phyloP scores from a whole-genome alignment of 2,329 filamentous ascomycete species.

The Xylariomycetidae sp. region DNA sequence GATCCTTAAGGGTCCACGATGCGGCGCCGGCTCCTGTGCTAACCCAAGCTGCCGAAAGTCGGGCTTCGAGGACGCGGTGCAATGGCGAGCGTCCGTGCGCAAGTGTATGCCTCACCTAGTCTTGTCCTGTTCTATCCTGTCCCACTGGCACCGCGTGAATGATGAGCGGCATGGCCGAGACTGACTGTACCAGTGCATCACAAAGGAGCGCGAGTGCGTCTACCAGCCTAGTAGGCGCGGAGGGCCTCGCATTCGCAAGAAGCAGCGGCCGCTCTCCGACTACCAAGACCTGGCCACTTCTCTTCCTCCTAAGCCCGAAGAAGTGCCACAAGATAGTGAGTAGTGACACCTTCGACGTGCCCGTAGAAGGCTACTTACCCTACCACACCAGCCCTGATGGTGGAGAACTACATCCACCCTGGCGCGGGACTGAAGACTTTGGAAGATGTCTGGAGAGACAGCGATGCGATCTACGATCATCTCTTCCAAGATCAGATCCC shows the following conservation, averaged over 20 bases:
- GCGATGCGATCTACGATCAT: constrained; percentile 42
- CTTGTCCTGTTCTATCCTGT: neutral
- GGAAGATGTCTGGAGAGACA: constrained; percentile 39
- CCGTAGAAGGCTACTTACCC: constrained; percentile 6
- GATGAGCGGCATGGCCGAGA: constrained; percentile 6
- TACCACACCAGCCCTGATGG: constrained; percentile 14
- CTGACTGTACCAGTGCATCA: constrained; percentile 29
- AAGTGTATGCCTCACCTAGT: constrained; percentile 30
- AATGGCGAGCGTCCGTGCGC: constrained; percentile 38
- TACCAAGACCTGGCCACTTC: constrained; percentile 21
- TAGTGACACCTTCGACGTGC: constrained; percentile 8
- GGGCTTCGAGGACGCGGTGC: constrained; percentile 39
- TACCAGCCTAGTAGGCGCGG: constrained; percentile 39
- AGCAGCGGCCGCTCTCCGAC: constrained; percentile 23
- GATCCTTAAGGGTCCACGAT: no score
- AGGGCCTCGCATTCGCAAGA: constrained; percentile 37
- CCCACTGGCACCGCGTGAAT: constrained; percentile 4
- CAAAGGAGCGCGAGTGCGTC: constrained; percentile 34
- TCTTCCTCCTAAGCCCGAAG: constrained; percentile 23
- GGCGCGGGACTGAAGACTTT: constrained; percentile 42
- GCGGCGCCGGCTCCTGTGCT: no score
- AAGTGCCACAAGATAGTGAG: constrained; percentile 27
- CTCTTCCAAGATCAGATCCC: constrained; percentile 27
- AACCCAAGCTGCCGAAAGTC: constrained; percentile 30
- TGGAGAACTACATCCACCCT: constrained; percentile 38